Percentiles rank a stretch among this genome's conserved stretches.
These are phyloP conservation scores for Urostyla sp. DNA, from an alignment of 73 alveolate genomes.

Conservation along the genomic window DNA sequence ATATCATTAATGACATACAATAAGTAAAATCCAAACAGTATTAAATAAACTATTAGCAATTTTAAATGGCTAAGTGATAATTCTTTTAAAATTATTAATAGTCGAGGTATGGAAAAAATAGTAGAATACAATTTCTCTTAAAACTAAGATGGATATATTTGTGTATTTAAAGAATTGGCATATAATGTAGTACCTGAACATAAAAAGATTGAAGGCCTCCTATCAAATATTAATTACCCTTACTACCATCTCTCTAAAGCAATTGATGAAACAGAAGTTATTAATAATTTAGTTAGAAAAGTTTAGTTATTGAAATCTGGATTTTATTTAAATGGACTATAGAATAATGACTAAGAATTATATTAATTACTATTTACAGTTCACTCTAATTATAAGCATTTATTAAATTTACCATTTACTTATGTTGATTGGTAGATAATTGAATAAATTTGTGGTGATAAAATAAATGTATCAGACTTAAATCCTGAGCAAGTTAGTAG, in stretches of 20 bases:
- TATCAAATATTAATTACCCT: neutral
- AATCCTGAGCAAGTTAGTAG: neutral
- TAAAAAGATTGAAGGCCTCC: neutral
- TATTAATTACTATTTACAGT: neutral
- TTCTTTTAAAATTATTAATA: conserved; percentile 2
- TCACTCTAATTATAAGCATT: neutral
- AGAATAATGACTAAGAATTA: neutral
- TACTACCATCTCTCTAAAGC: neutral
- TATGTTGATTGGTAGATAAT: conserved; percentile 47
- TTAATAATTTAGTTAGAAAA: neutral
- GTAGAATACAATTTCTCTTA: neutral
- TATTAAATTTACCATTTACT: conserved; percentile 1
- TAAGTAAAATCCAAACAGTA: neutral
- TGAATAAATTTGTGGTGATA: conserved; percentile 17
- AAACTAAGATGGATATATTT: neutral
- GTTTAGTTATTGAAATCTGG: neutral
- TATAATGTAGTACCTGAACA: conserved; percentile 31
- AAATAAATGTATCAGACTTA: neutral
- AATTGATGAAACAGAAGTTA: neutral
- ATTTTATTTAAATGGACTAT: neutral
- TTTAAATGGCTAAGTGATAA: neutral
- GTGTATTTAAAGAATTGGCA: neutral
- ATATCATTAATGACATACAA: conserved; percentile 14
- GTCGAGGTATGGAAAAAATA: conserved; percentile 20
- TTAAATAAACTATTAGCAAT: neutral